Evolutionary conservation across 257 asterid species (phyloP).

Genomic region (Pogostemon cablin): DNA sequence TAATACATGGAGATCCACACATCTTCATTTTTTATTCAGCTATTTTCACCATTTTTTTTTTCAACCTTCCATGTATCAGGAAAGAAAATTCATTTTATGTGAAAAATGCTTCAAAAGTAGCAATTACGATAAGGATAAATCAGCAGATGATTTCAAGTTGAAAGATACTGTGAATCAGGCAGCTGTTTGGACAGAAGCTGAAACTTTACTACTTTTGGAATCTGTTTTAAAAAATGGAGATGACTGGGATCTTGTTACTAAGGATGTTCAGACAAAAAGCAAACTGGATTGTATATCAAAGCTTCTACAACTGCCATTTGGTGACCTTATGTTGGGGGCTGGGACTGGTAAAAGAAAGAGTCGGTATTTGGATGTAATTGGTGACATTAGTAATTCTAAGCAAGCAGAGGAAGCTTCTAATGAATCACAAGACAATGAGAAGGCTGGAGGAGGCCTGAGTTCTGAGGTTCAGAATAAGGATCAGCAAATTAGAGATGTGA

Average conservation of each 20-base stretch:
- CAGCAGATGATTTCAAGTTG: conserved; percentile 66
- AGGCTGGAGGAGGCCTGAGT: conserved; percentile 42
- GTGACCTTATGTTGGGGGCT: conserved; percentile 78
- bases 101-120: conserved; percentile 76
- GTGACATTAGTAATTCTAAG: conserved; percentile 41
- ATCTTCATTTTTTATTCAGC: conserved; percentile 15
- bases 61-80: conserved; percentile 51
- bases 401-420: conserved; percentile 40
- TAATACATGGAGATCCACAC: neutral
- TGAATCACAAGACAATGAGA: conserved; percentile 42
- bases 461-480: conserved; percentile 45
- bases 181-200: conserved; percentile 82
- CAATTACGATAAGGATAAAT: conserved; percentile 56
- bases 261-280: conserved; percentile 73
- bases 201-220: conserved; percentile 82
- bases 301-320: conserved; percentile 89
- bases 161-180: conserved; percentile 45
- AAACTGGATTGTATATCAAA: conserved; percentile 88
- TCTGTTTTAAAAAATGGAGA: conserved; percentile 90
- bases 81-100: conserved; percentile 54
- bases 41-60: conserved; percentile 31
- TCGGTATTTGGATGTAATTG: conserved; percentile 46
- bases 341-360: conserved; percentile 53
- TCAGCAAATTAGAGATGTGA: conserved; percentile 50
- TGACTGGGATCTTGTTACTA: conserved; percentile 90